These are phyloP conservation scores for Symbiodinium natans DNA, from an alignment of 73 alveolate genomes.

Conservation along the genomic window DNA sequence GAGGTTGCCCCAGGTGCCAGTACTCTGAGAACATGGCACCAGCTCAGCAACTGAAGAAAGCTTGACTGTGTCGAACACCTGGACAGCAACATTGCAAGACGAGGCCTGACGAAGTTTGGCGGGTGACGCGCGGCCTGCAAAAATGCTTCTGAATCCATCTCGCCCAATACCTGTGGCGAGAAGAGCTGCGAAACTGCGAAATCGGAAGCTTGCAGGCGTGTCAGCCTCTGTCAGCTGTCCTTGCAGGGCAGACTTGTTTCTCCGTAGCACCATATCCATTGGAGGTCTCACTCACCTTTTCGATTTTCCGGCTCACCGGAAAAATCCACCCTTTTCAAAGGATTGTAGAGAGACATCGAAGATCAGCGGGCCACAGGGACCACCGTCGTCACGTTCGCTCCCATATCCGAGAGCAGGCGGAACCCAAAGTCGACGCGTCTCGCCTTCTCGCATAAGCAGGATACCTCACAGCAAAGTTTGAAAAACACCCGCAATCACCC, in stretches of 20 bases:
- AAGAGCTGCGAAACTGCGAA: too few relatives aligned
- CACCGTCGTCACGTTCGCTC: conserved; percentile 30
- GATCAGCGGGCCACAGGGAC: conserved; percentile 32
- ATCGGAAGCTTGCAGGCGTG: background rate
- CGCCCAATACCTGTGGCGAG: background rate
- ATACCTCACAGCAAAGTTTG: background rate
- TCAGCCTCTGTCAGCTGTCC: background rate
- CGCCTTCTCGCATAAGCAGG: conserved; percentile 40
- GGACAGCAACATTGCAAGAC: background rate
- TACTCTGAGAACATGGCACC: background rate
- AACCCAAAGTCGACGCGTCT: conserved; percentile 57
- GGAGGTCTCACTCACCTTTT: too few relatives aligned
- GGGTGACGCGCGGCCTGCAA: background rate
- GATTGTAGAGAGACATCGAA: conserved; percentile 33
- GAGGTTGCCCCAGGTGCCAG: too few relatives aligned
- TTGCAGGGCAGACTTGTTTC: too few relatives aligned
- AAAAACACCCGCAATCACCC: background rate
- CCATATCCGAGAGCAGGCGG: conserved; percentile 59
- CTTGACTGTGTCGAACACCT: background rate
- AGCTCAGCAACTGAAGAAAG: background rate
- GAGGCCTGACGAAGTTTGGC: background rate
- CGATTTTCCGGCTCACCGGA: background rate
- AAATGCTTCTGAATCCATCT: background rate
- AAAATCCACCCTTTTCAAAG: background rate
- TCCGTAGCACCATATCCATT: too few relatives aligned